phyloP scores from a whole-genome alignment of 1,284 basidiomycete genomes.

The Bjerkandera adusta region DNA sequence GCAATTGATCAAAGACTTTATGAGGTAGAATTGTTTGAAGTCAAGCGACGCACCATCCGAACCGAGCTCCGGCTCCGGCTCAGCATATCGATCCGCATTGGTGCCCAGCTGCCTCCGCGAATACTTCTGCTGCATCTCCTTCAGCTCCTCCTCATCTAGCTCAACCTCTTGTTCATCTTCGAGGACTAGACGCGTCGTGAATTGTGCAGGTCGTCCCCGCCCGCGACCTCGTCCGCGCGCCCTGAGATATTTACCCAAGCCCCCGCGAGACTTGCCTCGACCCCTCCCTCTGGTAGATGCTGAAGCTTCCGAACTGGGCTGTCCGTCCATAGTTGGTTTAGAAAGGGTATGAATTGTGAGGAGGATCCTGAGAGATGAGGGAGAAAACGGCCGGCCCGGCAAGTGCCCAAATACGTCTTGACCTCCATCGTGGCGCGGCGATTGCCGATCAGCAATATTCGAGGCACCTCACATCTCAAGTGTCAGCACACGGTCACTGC shows the following conservation, averaged over 20 bases:
- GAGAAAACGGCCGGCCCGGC: no score
- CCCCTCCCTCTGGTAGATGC: conserved; percentile 37
- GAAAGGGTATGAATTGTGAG: no score
- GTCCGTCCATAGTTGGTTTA: no score
- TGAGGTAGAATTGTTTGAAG: not conserved
- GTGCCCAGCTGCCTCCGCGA: conserved; percentile 55
- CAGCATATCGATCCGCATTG: conserved; percentile 70
- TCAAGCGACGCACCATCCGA: conserved; percentile 56
- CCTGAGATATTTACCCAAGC: conserved; percentile 69
- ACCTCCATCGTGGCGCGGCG: no score
- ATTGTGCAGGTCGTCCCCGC: conserved; percentile 60
- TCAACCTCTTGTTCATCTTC: conserved; percentile 52
- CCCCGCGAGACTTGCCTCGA: conserved; percentile 59
- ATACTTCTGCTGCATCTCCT: conserved; percentile 49
- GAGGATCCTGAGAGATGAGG: no score
- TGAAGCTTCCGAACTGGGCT: no score
- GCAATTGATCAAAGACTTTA: conserved; percentile 2
- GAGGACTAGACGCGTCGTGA: conserved; percentile 52
- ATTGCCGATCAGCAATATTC: no score
- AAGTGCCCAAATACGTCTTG: no score
- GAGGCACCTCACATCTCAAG: no score
- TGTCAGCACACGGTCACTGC: no score
- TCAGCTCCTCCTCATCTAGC: conserved; percentile 39
- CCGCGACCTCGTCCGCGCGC: conserved; percentile 61
- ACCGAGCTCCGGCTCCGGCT: conserved; percentile 61